Evolutionary conservation across 2,329 filamentous ascomycete species (phyloP).

Genomic region (Fusarium musae): DNA sequence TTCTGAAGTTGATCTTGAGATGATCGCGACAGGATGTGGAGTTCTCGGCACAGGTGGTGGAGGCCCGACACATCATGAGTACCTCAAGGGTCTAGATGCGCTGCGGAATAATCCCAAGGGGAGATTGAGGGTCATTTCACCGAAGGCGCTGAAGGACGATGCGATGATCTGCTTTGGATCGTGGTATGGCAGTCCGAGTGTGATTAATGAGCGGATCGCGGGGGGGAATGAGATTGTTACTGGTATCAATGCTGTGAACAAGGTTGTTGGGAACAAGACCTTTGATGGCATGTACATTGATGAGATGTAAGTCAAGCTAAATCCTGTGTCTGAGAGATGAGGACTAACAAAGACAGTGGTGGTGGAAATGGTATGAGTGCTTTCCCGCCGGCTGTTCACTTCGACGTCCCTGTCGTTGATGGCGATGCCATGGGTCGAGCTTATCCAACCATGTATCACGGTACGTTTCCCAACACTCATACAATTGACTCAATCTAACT

Average conservation of each 20-base stretch:
- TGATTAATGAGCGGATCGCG: constrained; percentile 52
- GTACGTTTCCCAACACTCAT: constrained; percentile 1
- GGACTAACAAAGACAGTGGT: constrained; percentile 42
- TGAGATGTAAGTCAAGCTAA: constrained; percentile 49
- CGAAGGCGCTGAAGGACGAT: constrained; percentile 50
- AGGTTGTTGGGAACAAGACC: constrained; percentile 46
- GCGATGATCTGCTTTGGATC: constrained; percentile 56
- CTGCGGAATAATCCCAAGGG: constrained; percentile 48
- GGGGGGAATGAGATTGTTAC: constrained; percentile 51
- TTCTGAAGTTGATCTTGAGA: constrained; percentile 51
- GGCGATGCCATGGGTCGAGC: constrained; percentile 54
- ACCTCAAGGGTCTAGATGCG: constrained; percentile 55
- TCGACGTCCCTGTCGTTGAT: constrained; percentile 52
- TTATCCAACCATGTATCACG: constrained; percentile 53
- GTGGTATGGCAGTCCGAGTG: constrained; percentile 58
- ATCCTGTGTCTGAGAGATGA: accelerated
- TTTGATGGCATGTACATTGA: constrained; percentile 51
- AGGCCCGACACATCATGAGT: constrained; percentile 55
- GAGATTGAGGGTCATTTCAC: constrained; percentile 55
- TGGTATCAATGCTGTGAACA: constrained; percentile 51
- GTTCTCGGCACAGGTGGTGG: constrained; percentile 53
- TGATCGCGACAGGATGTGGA: constrained; percentile 51
- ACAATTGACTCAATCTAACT: not conserved
- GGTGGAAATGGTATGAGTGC: constrained; percentile 54
- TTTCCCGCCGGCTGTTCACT: constrained; percentile 49